Evolutionary conservation across 345 rosid genomes (phyloP).

Genomic region (Citrus glauca): DNA sequence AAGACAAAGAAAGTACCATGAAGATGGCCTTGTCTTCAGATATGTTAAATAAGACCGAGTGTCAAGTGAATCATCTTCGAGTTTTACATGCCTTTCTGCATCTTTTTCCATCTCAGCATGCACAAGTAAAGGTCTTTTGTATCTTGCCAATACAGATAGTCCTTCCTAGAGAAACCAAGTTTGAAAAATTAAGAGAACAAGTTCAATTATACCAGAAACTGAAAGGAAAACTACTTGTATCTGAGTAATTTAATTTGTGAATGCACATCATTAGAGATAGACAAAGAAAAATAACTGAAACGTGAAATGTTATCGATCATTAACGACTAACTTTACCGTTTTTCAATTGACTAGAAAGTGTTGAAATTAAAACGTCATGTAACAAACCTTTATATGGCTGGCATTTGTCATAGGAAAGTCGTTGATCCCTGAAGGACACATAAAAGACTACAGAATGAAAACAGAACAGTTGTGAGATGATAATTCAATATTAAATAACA

Average conservation of each 20-base stretch:
- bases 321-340: neutral
- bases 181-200: neutral
- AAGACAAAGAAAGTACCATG: slow-evolving; percentile 39
- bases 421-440: slow-evolving; percentile 96
- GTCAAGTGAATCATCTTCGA: slow-evolving; percentile 36
- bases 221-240: neutral
- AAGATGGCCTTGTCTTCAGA: slow-evolving; percentile 76
- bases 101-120: slow-evolving; percentile 75
- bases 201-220: neutral
- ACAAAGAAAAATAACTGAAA: neutral
- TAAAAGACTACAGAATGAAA: slow-evolving; percentile 66
- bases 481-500: neutral
- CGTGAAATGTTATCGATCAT: neutral
- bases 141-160: slow-evolving; percentile 69
- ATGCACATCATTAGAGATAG: neutral
- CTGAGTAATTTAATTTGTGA: neutral
- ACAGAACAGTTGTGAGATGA: slow-evolving; percentile 12
- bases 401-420: slow-evolving; percentile 95
- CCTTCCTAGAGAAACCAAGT: slow-evolving; percentile 62
- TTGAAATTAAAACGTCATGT: neutral
- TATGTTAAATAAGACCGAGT: slow-evolving; percentile 74
- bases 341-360: neutral
- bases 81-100: slow-evolving; percentile 22
- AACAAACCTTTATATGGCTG: slow-evolving; percentile 75
- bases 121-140: slow-evolving; percentile 82